Base-by-base conservation (phyloP, 2,329 filamentous ascomycete species). In the Incumbomyces delicatus region DNA sequence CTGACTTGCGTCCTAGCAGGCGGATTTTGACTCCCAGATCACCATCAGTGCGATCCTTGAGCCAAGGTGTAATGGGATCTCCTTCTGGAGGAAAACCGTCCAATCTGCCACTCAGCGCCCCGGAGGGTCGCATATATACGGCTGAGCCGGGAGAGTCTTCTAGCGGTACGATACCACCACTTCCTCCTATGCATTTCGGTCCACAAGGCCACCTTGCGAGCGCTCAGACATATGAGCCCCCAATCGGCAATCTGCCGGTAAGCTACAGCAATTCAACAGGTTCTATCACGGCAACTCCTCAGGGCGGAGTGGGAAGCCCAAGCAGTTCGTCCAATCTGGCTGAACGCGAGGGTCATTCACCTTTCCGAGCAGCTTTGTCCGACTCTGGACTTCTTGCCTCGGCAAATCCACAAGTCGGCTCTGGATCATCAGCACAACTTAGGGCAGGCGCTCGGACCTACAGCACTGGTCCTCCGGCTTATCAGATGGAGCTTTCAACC, bases 11-110 rank as follows among this genome's bases (percentile, higher is more conserved):
- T 17, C 8, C 38, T n/a, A 51, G 48, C 29, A 51, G 77, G 52
- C 71, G 72, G 30, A 71, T 77, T n/a, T 58, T 80, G 50, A 79
- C 75, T 10, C 76, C 79, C 1, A 70, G 72, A 52, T 80, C 79
- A 8, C 77, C 78, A 8, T 63, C 58, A 3, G 44, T 71, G 34
- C 72, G 77, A 50, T 67, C 73, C 20, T 66, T 71, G 14, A 78
- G 74, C 55, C 57, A 75, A 11, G 69, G 69, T 29, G 38, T 63
- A 46, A 45, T 63, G 60, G 55, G 73, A 31, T 66, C 66, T 39
- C 63, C 63, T 29, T 61, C 41, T 69, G 68, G 14, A 68, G 65
- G 18, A 72, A 68, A 1, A 70, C 73, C 38, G 68, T 71, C 58
- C 70, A 72, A 6, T 67, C 72, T 39, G 64, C 69, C 73, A 1